Base-by-base conservation (phyloP, 2,329 filamentous ascomycete species). In the Fusarium sp. region DNA sequence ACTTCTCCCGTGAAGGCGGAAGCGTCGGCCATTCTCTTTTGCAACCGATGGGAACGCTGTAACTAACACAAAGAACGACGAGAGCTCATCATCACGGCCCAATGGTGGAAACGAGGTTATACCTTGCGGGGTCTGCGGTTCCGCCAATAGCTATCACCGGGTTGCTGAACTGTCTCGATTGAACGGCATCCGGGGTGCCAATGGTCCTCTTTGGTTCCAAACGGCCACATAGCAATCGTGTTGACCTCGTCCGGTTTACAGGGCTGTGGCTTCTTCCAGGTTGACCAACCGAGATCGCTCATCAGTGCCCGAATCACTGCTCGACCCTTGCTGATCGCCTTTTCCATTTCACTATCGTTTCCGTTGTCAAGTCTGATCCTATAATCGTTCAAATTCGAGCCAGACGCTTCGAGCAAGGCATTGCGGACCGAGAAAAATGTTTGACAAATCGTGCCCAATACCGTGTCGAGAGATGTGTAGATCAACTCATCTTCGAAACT, bases 211-310 rank as follows among this genome's bases (percentile, higher is more conserved):
- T 80, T 75, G 0, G 80, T 82, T 0, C 90, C 90, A 77, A 85
- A 82, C 0, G 90, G 90, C 89, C 89, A 92, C 75, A 92, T 90
- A 4, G 89, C 89, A n/a, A 91, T 82, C 49, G 88, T 85, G 68
- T 89, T 89, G 6, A 90, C 78, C 78, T 92, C 86, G 48, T 88
- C 83, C 12, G 83, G 81, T 0, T 74, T 78, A 75, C 90, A 92
- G 2, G 83, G 82, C 11, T 82, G 80, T 57, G 88, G 89, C 55
- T 85, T 83, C 73, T 88, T 90, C 89, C 89, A 92, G 0, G 80
- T 84, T 7, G 87, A 84, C 90, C 90, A 92, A 11, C 83, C 82
- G 5, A 92, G 81, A 63, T 86, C 86, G 3, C 79, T 68, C 25
- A 86, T 84, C 21, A 92, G 60, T 2, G 57, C 38, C 21, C 61